Percentiles rank a stretch among this genome's conserved stretches.
These are phyloP conservation scores for Tylopilus balloui DNA, from an alignment of 768 basidiomycete species.

Conservation along the genomic window DNA sequence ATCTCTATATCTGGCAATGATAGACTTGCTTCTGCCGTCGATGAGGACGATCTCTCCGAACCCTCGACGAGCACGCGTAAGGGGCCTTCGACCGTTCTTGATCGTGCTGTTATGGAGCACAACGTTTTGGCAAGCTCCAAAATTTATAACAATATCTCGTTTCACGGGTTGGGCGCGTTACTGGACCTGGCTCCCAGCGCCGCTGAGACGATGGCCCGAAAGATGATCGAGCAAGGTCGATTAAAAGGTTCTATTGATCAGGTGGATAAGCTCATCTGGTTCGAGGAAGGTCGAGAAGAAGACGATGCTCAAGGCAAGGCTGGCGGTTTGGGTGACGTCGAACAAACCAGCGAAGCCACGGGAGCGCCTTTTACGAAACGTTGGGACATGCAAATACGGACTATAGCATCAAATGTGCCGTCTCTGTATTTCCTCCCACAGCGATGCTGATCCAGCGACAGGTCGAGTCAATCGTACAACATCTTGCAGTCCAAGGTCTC, in stretches of 20 bases:
- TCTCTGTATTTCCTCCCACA: not conserved
- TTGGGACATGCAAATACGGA: slow-evolving; percentile 93
- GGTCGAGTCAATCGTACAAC: slow-evolving; percentile 87
- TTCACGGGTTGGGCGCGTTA: slow-evolving; percentile 85
- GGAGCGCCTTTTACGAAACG: slow-evolving; percentile 88
- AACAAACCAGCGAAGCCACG: slow-evolving; percentile 83
- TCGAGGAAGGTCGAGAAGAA: slow-evolving; percentile 82
- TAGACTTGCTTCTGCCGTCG: slow-evolving; percentile 62
- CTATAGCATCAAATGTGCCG: slow-evolving; percentile 80
- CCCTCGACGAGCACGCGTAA: slow-evolving; percentile 69
- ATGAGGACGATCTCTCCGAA: slow-evolving; percentile 51
- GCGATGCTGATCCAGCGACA: slow-evolving; percentile 26
- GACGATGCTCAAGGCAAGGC: slow-evolving; percentile 93
- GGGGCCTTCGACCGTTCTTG: slow-evolving; percentile 92
- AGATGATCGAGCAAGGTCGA: slow-evolving; percentile 98
- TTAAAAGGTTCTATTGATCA: slow-evolving; percentile 93
- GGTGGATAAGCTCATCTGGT: slow-evolving; percentile 91
- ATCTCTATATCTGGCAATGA: slow-evolving; percentile 83
- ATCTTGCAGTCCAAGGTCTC: slow-evolving; percentile 69
- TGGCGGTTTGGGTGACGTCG: slow-evolving; percentile 84
- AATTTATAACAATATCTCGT: slow-evolving; percentile 97
- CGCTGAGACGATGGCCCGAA: slow-evolving; percentile 95
- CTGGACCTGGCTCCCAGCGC: slow-evolving; percentile 87
- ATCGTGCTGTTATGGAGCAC: slow-evolving; percentile 98
- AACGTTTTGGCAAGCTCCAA: slow-evolving; percentile 95